These are phyloP conservation scores for Lipomyces sp. DNA, from an alignment of 805 yeast species.

Conservation along the genomic window DNA sequence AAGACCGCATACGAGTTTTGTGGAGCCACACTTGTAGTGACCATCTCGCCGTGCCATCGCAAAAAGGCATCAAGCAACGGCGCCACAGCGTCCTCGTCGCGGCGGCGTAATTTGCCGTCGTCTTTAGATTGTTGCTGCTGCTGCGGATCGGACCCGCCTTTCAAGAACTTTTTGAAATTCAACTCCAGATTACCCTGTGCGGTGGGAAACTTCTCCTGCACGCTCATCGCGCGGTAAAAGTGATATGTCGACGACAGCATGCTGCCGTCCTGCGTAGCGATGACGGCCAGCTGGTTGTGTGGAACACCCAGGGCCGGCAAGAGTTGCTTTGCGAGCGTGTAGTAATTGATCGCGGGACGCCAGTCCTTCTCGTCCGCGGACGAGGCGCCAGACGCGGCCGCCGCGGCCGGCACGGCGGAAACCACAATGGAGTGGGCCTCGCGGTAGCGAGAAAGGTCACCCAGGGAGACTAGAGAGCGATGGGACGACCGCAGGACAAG, in stretches of 20 bases:
- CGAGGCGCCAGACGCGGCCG: neutral
- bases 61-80: too few species aligned
- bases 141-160: too few species aligned
- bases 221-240: conserved; percentile 17
- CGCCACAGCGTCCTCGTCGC: too few species aligned
- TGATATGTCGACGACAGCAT: conserved; percentile 5
- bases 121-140: too few species aligned
- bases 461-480: conserved; percentile 25
- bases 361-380: conserved; percentile 15
- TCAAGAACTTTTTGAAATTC: neutral
- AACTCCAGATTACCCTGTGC: conserved; percentile 7
- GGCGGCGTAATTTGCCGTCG: too few species aligned
- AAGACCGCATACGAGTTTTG: too few species aligned
- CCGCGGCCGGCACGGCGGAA: too few species aligned
- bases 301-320: conserved; percentile 25
- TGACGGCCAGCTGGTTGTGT: conserved; percentile 30
- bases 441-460: conserved; percentile 31
- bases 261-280: conserved; percentile 3
- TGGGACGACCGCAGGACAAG: conserved; percentile 20
- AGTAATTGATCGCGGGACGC: conserved; percentile 24
- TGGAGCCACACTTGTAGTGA: too few species aligned
- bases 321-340: conserved; percentile 27
- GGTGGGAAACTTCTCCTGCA: conserved; percentile 5
- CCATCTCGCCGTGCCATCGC: too few species aligned
- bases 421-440: conserved; percentile 20